These are phyloP conservation scores for Phaffia tasmanica DNA, from an alignment of 768 basidiomycete species.

Conservation along the genomic window DNA sequence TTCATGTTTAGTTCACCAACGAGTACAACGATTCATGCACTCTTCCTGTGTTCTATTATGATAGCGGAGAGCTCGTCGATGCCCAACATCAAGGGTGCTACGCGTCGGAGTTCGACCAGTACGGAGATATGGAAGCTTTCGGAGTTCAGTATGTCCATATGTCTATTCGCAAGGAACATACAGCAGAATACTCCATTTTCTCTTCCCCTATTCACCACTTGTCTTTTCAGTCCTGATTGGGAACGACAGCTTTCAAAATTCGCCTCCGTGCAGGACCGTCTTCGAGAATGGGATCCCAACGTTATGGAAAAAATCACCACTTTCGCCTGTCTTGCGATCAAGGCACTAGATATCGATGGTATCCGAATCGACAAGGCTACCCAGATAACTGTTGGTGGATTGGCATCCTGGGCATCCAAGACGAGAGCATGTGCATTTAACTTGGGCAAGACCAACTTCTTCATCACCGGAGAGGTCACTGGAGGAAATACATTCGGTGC, in stretches of 20 bases:
- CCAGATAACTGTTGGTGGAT: slow-evolving; percentile 72
- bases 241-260: slow-evolving; percentile 90
- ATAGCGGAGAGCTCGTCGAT: slow-evolving; percentile 55
- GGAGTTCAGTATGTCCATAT: slow-evolving; percentile 66
- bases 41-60: slow-evolving; percentile 68
- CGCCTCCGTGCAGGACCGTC: slow-evolving; percentile 90
- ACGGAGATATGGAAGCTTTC: slow-evolving; percentile 93
- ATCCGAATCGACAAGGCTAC: slow-evolving; percentile 94
- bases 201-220: not conserved
- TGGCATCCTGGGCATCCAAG: slow-evolving; percentile 60
- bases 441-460: slow-evolving; percentile 73
- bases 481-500: slow-evolving; percentile 85
- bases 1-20: slow-evolving; percentile 14
- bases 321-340: slow-evolving; percentile 78
- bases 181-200: not conserved
- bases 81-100: slow-evolving; percentile 60
- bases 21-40: slow-evolving; percentile 59
- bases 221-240: slow-evolving; percentile 39
- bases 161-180: not conserved
- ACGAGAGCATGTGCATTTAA: slow-evolving; percentile 63
- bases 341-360: slow-evolving; percentile 78
- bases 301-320: slow-evolving; percentile 66
- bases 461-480: slow-evolving; percentile 85
- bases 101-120: slow-evolving; percentile 81
- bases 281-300: slow-evolving; percentile 75